Percentiles rank a stretch among this genome's conserved stretches.
phyloP scores from a whole-genome alignment of 495 filamentous ascomycete species.

The Daldinia grandis region DNA sequence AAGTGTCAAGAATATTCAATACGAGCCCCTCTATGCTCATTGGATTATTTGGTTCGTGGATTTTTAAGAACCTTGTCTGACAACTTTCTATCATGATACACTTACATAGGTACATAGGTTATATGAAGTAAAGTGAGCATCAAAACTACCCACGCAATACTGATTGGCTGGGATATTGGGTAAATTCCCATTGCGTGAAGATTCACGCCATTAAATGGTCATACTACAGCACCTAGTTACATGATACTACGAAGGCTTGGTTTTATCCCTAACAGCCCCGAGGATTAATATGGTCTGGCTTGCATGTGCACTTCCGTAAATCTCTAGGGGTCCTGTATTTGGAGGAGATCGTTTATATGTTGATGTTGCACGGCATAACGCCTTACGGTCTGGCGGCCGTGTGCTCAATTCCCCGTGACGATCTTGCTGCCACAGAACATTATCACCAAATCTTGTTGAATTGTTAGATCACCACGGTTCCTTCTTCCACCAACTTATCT shows the following conservation, averaged over 20 bases:
- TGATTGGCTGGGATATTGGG: background rate
- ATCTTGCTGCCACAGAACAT: background rate
- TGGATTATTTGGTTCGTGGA: background rate
- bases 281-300: background rate
- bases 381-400: slow-evolving; percentile 5
- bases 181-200: background rate
- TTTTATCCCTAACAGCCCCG: background rate
- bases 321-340: background rate
- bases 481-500: too few species aligned
- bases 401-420: background rate
- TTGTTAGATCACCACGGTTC: background rate
- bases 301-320: background rate
- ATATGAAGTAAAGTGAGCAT: background rate
- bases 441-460: background rate
- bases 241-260: background rate
- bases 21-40: background rate
- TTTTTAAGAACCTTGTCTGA: background rate
- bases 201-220: background rate
- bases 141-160: background rate
- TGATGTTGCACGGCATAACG: slow-evolving; percentile 20
- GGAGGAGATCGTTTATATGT: background rate
- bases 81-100: background rate
- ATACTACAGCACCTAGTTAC: slow-evolving; percentile 2
- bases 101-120: too few species aligned
- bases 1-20: background rate